Conservation (phyloP, 768 basidiomycete genomes). For the Chiua virens region DNA sequence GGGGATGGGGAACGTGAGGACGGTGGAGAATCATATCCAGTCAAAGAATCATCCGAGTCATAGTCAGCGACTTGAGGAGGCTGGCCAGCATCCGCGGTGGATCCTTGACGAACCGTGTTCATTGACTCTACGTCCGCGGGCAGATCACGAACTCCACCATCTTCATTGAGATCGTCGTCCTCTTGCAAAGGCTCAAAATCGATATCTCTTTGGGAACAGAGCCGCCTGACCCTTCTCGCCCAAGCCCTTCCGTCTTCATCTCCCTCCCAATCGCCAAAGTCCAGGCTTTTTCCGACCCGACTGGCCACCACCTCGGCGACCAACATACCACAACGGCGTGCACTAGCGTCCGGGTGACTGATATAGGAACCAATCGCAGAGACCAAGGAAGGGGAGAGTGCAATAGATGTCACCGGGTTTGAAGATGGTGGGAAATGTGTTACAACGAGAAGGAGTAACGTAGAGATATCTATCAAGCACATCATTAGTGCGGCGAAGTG, state of each 20-base stretch:
- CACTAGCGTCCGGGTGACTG: conserved; percentile 66
- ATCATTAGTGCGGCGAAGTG: background rate
- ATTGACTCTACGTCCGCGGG: conserved; percentile 10
- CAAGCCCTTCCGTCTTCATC: conserved; percentile 63
- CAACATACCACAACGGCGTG: conserved; percentile 91
- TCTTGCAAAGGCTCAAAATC: conserved; percentile 40
- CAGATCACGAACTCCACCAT: conserved; percentile 9
- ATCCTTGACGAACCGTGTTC: background rate
- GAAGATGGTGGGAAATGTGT: conserved; percentile 61
- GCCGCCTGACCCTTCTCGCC: conserved; percentile 58
- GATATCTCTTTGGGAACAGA: conserved; percentile 51
- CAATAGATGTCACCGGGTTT: conserved; percentile 42
- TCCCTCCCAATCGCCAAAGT: conserved; percentile 86
- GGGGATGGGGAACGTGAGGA: conserved; percentile 79
- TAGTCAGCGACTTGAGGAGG: conserved; percentile 35
- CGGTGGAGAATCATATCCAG: conserved; percentile 70
- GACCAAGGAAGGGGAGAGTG: conserved; percentile 62
- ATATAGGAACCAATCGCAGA: conserved; percentile 73
- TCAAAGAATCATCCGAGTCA: conserved; percentile 82
- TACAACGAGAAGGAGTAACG: conserved; percentile 63
- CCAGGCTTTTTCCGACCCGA: conserved; percentile 59
- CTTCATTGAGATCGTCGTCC: conserved; percentile 7
- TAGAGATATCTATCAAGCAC: conserved; percentile 61
- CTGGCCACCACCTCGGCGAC: conserved; percentile 79
- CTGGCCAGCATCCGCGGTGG: background rate